Conservation (phyloP, 768 basidiomycete genomes). For the Russula sp. region DNA sequence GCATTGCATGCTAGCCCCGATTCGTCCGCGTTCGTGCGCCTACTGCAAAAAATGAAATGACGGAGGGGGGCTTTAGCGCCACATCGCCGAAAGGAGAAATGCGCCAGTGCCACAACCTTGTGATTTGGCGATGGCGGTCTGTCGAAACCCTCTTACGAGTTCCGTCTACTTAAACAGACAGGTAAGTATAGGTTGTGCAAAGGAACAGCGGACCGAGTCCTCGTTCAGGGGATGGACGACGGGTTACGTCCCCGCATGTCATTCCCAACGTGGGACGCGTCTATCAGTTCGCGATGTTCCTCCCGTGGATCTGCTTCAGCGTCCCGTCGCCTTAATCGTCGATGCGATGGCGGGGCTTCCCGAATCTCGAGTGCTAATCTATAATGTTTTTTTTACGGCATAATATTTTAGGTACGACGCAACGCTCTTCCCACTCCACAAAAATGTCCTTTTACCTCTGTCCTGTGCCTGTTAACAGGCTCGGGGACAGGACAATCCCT, state of each 20-base stretch:
- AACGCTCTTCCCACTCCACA: not conserved
- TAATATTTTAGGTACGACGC: slow-evolving; percentile 1
- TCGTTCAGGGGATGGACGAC: too few species aligned
- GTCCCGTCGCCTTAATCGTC: not conserved
- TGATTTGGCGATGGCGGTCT: not conserved
- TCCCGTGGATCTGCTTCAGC: not conserved
- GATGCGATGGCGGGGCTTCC: not conserved
- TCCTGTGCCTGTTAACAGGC: not conserved
- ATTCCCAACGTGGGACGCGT: not conserved
- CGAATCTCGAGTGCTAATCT: slow-evolving; percentile 9
- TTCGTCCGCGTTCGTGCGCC: not conserved
- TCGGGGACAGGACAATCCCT: not conserved
- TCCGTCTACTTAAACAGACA: not conserved
- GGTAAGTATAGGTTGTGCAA: not conserved
- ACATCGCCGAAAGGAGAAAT: not conserved
- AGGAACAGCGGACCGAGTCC: too few species aligned
- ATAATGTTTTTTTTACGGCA: not conserved
- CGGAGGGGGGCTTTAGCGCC: too few species aligned
- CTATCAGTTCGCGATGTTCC: not conserved
- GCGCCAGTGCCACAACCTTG: not conserved
- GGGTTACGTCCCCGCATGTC: not conserved
- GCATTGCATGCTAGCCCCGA: not conserved
- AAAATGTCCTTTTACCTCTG: not conserved
- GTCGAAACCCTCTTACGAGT: not conserved
- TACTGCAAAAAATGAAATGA: not conserved